Evolutionary conservation across 169 alveolate species (phyloP).

Genomic region (Blepharisma undulans): DNA sequence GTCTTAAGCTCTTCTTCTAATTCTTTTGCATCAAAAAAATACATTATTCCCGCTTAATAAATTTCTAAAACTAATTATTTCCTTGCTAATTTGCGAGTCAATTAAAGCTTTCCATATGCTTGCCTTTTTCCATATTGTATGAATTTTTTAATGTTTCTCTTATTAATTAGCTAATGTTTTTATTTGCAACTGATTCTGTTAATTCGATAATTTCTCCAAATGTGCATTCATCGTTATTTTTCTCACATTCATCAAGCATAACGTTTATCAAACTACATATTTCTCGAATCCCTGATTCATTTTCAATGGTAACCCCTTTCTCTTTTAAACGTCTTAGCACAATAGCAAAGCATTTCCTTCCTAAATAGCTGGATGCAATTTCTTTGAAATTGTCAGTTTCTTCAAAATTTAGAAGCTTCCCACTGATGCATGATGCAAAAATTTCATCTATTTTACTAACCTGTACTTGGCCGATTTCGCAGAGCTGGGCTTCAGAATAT

Average conservation of each 20-base stretch:
- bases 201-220: background rate
- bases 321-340: background rate
- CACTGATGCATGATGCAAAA: background rate
- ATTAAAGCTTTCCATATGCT: conserved; percentile 1
- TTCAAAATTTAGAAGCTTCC: background rate
- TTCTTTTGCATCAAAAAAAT: background rate
- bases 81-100: background rate
- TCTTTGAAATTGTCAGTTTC: background rate
- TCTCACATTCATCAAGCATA: conserved; percentile 20
- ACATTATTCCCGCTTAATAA: background rate
- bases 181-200: background rate
- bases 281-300: background rate
- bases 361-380: background rate
- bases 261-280: background rate
- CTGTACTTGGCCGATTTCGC: background rate
- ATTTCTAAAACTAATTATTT: background rate
- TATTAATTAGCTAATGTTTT: background rate
- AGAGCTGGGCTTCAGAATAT: background rate
- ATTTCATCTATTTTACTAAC: background rate
- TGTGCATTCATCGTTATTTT: background rate
- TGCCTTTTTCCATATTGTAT: background rate
- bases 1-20: background rate
- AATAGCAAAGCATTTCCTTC: background rate
- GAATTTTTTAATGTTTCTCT: background rate
- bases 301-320: background rate